Percentiles rank a stretch among this genome's conserved stretches.
phyloP scores from a whole-genome alignment of 164 flowering plant genomes.

The Platanus orientalis region DNA sequence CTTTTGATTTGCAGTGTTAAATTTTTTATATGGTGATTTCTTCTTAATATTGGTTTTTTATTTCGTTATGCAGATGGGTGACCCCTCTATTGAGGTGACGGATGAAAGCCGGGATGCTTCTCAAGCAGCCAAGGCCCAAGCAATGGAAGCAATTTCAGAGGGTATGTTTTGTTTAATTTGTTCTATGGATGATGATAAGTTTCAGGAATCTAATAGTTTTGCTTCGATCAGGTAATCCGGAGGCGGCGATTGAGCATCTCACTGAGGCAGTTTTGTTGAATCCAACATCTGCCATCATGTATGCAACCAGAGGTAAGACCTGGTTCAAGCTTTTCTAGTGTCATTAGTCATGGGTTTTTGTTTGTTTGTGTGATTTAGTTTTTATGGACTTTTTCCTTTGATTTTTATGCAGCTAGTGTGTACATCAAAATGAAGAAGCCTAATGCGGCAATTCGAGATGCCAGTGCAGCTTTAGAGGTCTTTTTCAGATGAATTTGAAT shows the following conservation, averaged over 20 bases:
- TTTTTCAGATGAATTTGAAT: no score
- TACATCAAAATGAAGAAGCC: slow-evolving; percentile 94
- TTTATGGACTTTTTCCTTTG: slow-evolving; percentile 5
- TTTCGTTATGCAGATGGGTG: slow-evolving; percentile 72
- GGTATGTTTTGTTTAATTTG: slow-evolving; percentile 30
- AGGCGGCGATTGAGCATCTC: slow-evolving; percentile 75
- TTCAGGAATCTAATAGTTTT: slow-evolving; percentile 3
- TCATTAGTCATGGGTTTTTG: neutral
- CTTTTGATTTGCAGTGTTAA: no score
- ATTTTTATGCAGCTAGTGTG: slow-evolving; percentile 61
- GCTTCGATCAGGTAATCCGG: slow-evolving; percentile 60
- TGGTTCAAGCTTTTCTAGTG: neutral
- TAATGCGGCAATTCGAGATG: slow-evolving; percentile 95
- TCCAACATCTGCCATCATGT: slow-evolving; percentile 95
- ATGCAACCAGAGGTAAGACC: slow-evolving; percentile 75
- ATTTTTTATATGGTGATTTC: neutral
- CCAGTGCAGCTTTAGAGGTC: slow-evolving; percentile 93
- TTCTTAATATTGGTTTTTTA: neutral
- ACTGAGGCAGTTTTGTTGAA: slow-evolving; percentile 81
- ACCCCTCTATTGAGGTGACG: slow-evolving; percentile 70
- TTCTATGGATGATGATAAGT: neutral
- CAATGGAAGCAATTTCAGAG: slow-evolving; percentile 89
- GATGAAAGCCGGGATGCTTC: slow-evolving; percentile 89
- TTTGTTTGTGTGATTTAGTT: neutral
- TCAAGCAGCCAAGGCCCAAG: slow-evolving; percentile 67